Evolutionary conservation across 2,329 filamentous ascomycete species (phyloP).

Genomic region (Verticillium tricorpus): DNA sequence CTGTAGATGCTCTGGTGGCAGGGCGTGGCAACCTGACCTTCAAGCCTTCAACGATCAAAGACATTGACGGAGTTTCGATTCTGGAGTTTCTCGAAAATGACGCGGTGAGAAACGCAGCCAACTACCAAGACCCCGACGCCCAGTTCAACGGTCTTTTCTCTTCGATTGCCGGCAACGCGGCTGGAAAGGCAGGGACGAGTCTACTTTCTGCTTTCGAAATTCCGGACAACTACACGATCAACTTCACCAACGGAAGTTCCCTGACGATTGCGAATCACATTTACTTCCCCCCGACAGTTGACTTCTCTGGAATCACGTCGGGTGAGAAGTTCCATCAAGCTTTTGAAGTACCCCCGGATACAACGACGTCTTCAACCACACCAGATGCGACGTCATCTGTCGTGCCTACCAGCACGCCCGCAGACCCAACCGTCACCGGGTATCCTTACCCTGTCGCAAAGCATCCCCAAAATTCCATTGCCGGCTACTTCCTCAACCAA

Average conservation of each 20-base stretch:
- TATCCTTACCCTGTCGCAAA: slow-evolving; percentile 19
- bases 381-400: neutral
- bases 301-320: neutral
- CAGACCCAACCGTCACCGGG: slow-evolving; percentile 6
- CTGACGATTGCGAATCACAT: slow-evolving; percentile 2
- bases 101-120: neutral
- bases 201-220: neutral
- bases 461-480: slow-evolving; percentile 16
- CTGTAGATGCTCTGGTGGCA: neutral
- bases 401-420: neutral
- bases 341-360: slow-evolving; percentile 5
- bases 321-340: slow-evolving; percentile 3
- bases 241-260: slow-evolving; percentile 8
- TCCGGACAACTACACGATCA: slow-evolving; percentile 5
- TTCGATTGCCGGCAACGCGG: neutral
- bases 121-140: slow-evolving; percentile 15
- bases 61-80: slow-evolving; percentile 8
- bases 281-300: neutral
- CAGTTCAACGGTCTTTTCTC: slow-evolving; percentile 15
- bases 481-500: slow-evolving; percentile 23
- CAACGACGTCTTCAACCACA: neutral
- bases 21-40: neutral
- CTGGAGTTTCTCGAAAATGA: slow-evolving; percentile 8
- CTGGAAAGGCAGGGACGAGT: neutral
- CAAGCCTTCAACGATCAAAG: neutral